A percentile compares a stretch with the other conserved stretches of the same genome.
Evolutionary conservation across 495 filamentous ascomycete genomes (phyloP).

Genomic region (Penicillium antarcticum): DNA sequence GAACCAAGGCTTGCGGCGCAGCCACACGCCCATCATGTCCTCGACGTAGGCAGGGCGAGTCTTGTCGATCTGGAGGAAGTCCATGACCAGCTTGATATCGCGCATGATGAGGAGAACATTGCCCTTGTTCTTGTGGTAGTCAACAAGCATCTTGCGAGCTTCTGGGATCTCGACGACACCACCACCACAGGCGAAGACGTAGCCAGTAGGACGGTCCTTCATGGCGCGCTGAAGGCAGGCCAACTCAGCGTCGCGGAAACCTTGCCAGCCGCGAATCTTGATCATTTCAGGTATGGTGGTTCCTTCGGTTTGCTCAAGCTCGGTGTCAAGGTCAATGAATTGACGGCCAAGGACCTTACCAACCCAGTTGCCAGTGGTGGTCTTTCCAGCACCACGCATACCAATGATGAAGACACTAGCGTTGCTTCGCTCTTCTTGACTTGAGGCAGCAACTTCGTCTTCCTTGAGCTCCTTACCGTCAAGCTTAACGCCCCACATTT

Average conservation of each 20-base stretch:
- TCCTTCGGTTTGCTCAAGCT: slow-evolving; percentile 69
- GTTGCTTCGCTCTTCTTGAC: slow-evolving; percentile 31
- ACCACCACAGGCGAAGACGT: slow-evolving; percentile 92
- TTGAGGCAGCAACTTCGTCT: slow-evolving; percentile 26
- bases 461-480: slow-evolving; percentile 65
- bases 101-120: slow-evolving; percentile 85
- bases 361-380: slow-evolving; percentile 85
- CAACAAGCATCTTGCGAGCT: slow-evolving; percentile 69
- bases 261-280: slow-evolving; percentile 75
- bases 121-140: slow-evolving; percentile 78
- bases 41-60: slow-evolving; percentile 90
- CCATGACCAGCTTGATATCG: slow-evolving; percentile 83
- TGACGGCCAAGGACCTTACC: slow-evolving; percentile 68
- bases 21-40: slow-evolving; percentile 89
- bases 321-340: slow-evolving; percentile 82
- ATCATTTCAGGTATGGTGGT: slow-evolving; percentile 86
- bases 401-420: slow-evolving; percentile 89
- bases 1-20: slow-evolving; percentile 88
- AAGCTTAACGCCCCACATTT: slow-evolving; percentile 69
- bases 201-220: slow-evolving; percentile 66
- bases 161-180: slow-evolving; percentile 87
- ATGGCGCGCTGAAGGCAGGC: slow-evolving; percentile 68
- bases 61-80: slow-evolving; percentile 86
- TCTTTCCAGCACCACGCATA: slow-evolving; percentile 97
- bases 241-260: slow-evolving; percentile 80